A percentile compares a stretch with the other conserved stretches of the same genome.
Evolutionary conservation across 495 filamentous ascomycete species (phyloP).

Genomic region (Podospora sp.): DNA sequence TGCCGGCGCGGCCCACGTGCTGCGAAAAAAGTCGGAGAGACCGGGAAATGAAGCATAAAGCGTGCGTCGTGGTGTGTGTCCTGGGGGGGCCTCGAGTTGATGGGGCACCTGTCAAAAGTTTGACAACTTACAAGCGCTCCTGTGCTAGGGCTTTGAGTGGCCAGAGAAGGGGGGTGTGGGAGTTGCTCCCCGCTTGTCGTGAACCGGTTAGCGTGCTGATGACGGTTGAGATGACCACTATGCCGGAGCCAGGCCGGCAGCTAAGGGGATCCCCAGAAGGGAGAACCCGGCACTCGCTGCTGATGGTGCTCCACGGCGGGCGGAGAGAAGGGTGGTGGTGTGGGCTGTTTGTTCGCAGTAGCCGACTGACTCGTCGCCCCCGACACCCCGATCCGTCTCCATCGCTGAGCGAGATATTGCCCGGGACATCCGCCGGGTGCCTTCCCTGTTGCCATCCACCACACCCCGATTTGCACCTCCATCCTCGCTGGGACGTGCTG

Average conservation of each 20-base stretch:
- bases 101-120: slow-evolving; percentile 11
- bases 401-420: not conserved
- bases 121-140: slow-evolving; percentile 2
- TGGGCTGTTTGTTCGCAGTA: not conserved
- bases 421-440: not conserved
- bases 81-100: not conserved
- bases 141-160: not conserved
- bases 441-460: slow-evolving; percentile 1
- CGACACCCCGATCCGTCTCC: not conserved
- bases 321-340: not conserved
- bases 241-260: not conserved
- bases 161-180: not conserved
- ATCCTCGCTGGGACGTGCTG: slow-evolving; percentile 2
- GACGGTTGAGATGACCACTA: slow-evolving; percentile 2
- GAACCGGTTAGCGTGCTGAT: slow-evolving; percentile 2
- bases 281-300: not conserved
- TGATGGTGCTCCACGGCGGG: not conserved
- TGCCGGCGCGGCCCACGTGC: not conserved
- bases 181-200: not conserved
- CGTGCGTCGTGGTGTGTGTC: too few relatives aligned
- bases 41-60: not conserved
- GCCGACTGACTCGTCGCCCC: not conserved
- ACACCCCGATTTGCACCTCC: not conserved
- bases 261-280: not conserved
- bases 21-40: not conserved